phyloP scores from a whole-genome alignment of 2,329 filamentous ascomycete genomes.

The Alternaria panax region DNA sequence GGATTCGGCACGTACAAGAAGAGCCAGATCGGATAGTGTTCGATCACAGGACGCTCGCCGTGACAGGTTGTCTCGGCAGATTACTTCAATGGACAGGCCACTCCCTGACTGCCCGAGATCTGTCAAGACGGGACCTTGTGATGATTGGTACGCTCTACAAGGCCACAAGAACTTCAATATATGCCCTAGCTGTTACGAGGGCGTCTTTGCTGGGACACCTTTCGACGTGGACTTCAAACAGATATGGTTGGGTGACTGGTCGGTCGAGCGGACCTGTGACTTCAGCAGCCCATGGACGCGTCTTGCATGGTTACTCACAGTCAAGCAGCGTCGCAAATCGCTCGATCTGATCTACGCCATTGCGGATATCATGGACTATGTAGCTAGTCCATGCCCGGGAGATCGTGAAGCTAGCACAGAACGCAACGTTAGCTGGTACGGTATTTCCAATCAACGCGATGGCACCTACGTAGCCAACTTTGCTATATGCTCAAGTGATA shows the following conservation, averaged over 20 bases:
- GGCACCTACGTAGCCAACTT: constrained; percentile 73
- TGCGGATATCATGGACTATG: constrained; percentile 66
- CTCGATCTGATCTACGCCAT: constrained; percentile 74
- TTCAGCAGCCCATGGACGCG: constrained; percentile 85
- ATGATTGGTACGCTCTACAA: constrained; percentile 83
- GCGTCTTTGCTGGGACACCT: constrained; percentile 71
- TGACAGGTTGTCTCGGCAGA: constrained; percentile 22
- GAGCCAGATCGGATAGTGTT: constrained; percentile 36
- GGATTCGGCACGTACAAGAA: constrained; percentile 29
- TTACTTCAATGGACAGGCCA: constrained; percentile 27
- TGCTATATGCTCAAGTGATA: constrained; percentile 76
- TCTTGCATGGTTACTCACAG: constrained; percentile 81
- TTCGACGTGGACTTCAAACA: constrained; percentile 73
- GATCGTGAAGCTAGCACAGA: constrained; percentile 57
- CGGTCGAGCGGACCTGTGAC: constrained; percentile 72
- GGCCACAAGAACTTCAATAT: constrained; percentile 77
- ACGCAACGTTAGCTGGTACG: constrained; percentile 72
- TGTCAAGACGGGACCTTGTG: constrained; percentile 66
- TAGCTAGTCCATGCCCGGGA: constrained; percentile 64
- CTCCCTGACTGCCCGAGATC: constrained; percentile 72
- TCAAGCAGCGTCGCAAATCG: constrained; percentile 72
- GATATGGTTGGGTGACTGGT: constrained; percentile 64
- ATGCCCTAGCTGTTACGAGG: constrained; percentile 79
- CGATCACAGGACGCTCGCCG: constrained; percentile 39
- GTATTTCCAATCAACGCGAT: constrained; percentile 73